These are phyloP conservation scores for Blastocystis sp. DNA, from an alignment of 352 stramenopile genomes.

Conservation along the genomic window DNA sequence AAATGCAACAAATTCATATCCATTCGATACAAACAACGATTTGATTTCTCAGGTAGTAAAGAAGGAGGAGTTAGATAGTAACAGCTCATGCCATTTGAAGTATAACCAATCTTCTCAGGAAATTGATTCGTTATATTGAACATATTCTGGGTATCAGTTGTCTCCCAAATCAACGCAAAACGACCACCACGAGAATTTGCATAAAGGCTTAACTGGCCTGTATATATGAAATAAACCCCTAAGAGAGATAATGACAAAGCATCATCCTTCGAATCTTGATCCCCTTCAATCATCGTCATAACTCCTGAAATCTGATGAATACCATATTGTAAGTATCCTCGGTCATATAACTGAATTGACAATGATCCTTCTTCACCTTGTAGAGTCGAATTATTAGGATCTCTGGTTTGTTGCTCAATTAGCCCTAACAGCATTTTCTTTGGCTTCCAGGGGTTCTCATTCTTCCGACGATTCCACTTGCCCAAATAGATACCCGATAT, in stretches of 20 bases:
- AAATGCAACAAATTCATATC: constrained; percentile 67
- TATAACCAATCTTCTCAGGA: constrained; percentile 1
- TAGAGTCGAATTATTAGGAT: neutral
- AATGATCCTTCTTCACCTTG: neutral
- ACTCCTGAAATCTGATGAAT: constrained; percentile 4
- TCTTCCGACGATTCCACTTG: neutral
- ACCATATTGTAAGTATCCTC: neutral
- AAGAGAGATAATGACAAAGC: constrained; percentile 69
- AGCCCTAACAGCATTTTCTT: neutral
- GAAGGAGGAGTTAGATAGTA: constrained; percentile 64
- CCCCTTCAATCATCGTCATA: constrained; percentile 42
- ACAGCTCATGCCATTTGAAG: neutral
- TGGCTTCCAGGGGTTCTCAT: neutral
- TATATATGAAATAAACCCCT: constrained; percentile 73
- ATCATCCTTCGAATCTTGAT: constrained; percentile 17
- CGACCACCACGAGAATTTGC: constrained; percentile 75
- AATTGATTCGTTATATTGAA: constrained; percentile 21
- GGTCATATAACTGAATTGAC: constrained; percentile 37
- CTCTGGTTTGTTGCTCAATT: neutral
- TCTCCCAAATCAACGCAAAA: constrained; percentile 74
- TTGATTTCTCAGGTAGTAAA: constrained; percentile 32
- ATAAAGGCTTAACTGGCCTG: constrained; percentile 74
- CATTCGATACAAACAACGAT: constrained; percentile 69
- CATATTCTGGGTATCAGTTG: constrained; percentile 62
- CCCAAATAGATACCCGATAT: constrained; percentile 27